phyloP scores from a whole-genome alignment of 1,284 basidiomycete species.

The Austropuccinia psidii region DNA sequence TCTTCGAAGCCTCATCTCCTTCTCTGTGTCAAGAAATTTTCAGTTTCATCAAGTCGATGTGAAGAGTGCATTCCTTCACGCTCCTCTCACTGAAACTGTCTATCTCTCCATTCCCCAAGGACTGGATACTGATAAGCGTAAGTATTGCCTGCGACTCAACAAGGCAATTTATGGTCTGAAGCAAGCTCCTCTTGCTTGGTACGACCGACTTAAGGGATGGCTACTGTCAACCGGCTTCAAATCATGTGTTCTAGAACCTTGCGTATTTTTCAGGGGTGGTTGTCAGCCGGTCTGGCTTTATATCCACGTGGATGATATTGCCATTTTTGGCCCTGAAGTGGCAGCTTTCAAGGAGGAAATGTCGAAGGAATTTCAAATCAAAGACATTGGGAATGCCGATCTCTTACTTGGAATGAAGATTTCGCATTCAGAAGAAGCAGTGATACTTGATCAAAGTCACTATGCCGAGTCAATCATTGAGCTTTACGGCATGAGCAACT shows the following conservation, averaged over 20 bases:
- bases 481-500: too few relatives aligned
- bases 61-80: too few relatives aligned
- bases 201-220: neutral
- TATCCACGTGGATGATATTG: constrained; percentile 2
- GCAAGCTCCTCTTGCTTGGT: constrained; percentile 29
- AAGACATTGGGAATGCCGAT: neutral
- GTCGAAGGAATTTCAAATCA: neutral
- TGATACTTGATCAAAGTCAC: too few relatives aligned
- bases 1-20: too few relatives aligned
- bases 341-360: neutral
- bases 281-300: neutral
- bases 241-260: neutral
- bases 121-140: too few relatives aligned
- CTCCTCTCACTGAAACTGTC: too few relatives aligned
- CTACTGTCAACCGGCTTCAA: neutral
- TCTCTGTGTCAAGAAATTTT: too few relatives aligned
- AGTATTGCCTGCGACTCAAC: too few relatives aligned
- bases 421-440: neutral
- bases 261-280: neutral
- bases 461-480: too few relatives aligned
- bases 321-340: neutral
- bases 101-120: too few relatives aligned
- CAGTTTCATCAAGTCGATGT: too few relatives aligned
- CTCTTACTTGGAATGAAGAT: constrained; percentile 9
- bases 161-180: constrained; percentile 38